phyloP scores from a whole-genome alignment of 495 filamentous ascomycete genomes.

The Xylona heveae region DNA sequence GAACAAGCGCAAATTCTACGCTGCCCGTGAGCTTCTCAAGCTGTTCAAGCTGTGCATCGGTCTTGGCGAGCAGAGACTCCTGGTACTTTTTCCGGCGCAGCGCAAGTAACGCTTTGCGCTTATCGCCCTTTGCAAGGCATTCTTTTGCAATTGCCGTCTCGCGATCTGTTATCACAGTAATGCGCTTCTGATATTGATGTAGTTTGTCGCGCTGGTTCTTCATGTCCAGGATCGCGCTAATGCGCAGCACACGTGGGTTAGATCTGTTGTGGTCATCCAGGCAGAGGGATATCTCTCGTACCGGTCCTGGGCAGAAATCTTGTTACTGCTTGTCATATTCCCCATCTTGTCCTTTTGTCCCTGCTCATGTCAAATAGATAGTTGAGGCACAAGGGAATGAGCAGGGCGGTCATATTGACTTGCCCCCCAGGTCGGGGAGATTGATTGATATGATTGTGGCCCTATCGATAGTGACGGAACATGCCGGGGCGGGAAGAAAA shows the following conservation, averaged over 20 bases:
- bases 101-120: constrained; percentile 63
- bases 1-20: constrained; percentile 85
- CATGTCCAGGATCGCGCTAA: constrained; percentile 75
- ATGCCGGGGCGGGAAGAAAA: too few species aligned
- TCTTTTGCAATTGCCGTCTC: constrained; percentile 70
- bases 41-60: constrained; percentile 74
- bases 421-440: too few species aligned
- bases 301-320: constrained; percentile 55
- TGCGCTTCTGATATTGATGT: constrained; percentile 78
- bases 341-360: constrained; percentile 31
- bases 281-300: constrained; percentile 11
- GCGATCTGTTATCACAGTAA: constrained; percentile 58
- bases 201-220: constrained; percentile 95
- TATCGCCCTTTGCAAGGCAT: constrained; percentile 55
- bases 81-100: constrained; percentile 94
- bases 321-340: constrained; percentile 39
- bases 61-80: constrained; percentile 71
- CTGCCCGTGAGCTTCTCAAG: constrained; percentile 64
- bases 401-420: too few species aligned
- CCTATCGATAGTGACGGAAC: too few species aligned
- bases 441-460: too few species aligned
- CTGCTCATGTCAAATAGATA: too few species aligned
- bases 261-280: constrained; percentile 1
- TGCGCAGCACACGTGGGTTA: background rate
- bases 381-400: too few species aligned